Percentiles rank a stretch among this genome's conserved stretches.
phyloP scores from a whole-genome alignment of 2,329 filamentous ascomycete genomes.

The Colletotrichum viniferum region DNA sequence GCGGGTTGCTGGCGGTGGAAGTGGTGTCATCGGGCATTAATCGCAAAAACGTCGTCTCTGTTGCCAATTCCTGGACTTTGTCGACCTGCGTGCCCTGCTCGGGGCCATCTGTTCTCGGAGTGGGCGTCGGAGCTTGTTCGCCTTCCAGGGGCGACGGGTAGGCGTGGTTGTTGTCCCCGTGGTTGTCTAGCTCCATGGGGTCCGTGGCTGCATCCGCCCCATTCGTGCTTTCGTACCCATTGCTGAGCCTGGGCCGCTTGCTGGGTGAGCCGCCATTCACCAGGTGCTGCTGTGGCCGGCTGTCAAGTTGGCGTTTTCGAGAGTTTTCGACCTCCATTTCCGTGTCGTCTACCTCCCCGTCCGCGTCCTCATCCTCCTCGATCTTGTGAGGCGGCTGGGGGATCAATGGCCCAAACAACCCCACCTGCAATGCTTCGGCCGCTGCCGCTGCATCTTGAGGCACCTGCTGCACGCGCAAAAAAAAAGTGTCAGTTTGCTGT shows the following conservation, averaged over 20 bases:
- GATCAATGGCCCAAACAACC: slow-evolving; percentile 62
- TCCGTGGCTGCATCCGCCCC: slow-evolving; percentile 49
- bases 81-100: slow-evolving; percentile 69
- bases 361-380: slow-evolving; percentile 37
- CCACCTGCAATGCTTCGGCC: slow-evolving; percentile 51
- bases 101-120: slow-evolving; percentile 62
- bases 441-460: slow-evolving; percentile 51
- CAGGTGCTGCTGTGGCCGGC: slow-evolving; percentile 46
- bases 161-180: slow-evolving; percentile 59
- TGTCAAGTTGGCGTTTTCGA: slow-evolving; percentile 56
- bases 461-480: slow-evolving; percentile 44
- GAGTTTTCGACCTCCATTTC: slow-evolving; percentile 45
- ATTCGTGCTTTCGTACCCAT: slow-evolving; percentile 60
- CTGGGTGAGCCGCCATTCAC: slow-evolving; percentile 58
- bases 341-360: slow-evolving; percentile 42
- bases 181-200: slow-evolving; percentile 65
- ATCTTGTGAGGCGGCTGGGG: slow-evolving; percentile 47
- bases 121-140: slow-evolving; percentile 57
- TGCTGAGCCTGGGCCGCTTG: slow-evolving; percentile 65
- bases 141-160: slow-evolving; percentile 69
- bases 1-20: slow-evolving; percentile 10
- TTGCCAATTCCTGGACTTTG: slow-evolving; percentile 64
- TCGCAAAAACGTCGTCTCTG: slow-evolving; percentile 65
- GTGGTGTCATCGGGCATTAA: slow-evolving; percentile 47
- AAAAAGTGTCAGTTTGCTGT: slow-evolving; percentile 39